phyloP scores from a whole-genome alignment of 352 stramenopile genomes.

The Phytophthora colocasiae region DNA sequence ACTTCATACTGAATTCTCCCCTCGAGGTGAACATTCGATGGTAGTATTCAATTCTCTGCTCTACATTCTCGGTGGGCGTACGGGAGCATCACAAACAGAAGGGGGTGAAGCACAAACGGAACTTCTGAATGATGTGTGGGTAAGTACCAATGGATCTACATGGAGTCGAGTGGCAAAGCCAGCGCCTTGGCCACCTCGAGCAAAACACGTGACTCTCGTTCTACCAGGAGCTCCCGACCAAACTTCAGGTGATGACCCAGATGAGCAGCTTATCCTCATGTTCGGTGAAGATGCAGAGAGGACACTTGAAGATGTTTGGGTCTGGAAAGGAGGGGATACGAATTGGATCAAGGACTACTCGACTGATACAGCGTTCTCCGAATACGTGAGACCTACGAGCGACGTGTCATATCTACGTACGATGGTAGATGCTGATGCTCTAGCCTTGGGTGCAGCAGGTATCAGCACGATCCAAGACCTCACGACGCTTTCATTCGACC shows the following conservation, averaged over 20 bases:
- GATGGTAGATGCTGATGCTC: constrained; percentile 62
- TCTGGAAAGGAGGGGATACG: constrained; percentile 45
- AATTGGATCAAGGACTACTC: constrained; percentile 65
- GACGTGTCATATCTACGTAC: constrained; percentile 55
- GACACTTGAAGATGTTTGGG: constrained; percentile 71
- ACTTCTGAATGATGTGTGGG: constrained; percentile 80
- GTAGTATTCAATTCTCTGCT: constrained; percentile 60
- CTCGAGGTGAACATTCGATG: constrained; percentile 78
- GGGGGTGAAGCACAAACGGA: constrained; percentile 20
- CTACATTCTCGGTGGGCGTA: constrained; percentile 67
- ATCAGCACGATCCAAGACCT: constrained; percentile 88
- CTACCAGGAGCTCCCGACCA: constrained; percentile 50
- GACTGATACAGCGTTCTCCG: constrained; percentile 28
- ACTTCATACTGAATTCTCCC: constrained; percentile 47
- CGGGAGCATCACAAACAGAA: constrained; percentile 35
- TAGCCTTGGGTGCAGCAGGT: constrained; percentile 56
- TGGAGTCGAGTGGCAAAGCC: constrained; percentile 44
- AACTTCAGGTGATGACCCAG: constrained; percentile 48
- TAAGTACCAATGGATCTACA: constrained; percentile 50
- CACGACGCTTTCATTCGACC: constrained; percentile 55
- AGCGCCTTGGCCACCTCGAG: constrained; percentile 59
- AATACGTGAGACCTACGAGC: constrained; percentile 59
- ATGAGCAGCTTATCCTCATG: constrained; percentile 65
- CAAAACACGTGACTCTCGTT: constrained; percentile 59
- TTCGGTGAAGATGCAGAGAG: constrained; percentile 72